Conservation (phyloP, 805 yeast genomes). For the Spathaspora sp. region DNA sequence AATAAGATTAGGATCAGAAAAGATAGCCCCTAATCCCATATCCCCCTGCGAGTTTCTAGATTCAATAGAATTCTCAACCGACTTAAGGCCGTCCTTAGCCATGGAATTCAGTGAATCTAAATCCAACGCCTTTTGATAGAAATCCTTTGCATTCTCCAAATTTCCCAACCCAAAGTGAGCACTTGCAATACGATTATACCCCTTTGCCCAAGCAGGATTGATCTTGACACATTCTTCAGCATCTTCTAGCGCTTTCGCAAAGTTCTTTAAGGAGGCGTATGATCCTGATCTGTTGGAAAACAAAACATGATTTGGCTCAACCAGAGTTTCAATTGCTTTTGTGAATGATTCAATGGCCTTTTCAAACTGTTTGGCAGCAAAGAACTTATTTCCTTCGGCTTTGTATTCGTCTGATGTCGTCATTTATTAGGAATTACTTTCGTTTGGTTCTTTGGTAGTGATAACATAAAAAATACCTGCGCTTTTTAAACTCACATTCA, state of each 20-base stretch:
- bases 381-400: slow-evolving; percentile 91
- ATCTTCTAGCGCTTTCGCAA: slow-evolving; percentile 71
- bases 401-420: slow-evolving; percentile 73
- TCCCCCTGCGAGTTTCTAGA: slow-evolving; percentile 58
- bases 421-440: slow-evolving; percentile 11
- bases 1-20: slow-evolving; percentile 76
- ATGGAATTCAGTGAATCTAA: slow-evolving; percentile 78
- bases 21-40: slow-evolving; percentile 72
- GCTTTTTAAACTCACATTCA: not conserved
- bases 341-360: slow-evolving; percentile 79
- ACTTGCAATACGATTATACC: slow-evolving; percentile 89
- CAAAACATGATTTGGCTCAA: slow-evolving; percentile 84
- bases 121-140: slow-evolving; percentile 76
- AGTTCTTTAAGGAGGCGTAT: slow-evolving; percentile 75
- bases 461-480: not conserved
- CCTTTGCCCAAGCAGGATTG: slow-evolving; percentile 91
- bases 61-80: slow-evolving; percentile 60
- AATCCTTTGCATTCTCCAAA: slow-evolving; percentile 65
- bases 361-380: slow-evolving; percentile 78
- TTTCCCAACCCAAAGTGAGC: slow-evolving; percentile 87
- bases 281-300: slow-evolving; percentile 93
- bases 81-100: slow-evolving; percentile 78
- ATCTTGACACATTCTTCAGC: slow-evolving; percentile 80
- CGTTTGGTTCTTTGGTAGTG: not conserved
- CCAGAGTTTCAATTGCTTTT: slow-evolving; percentile 81